Evolutionary conservation across 2,329 filamentous ascomycete genomes (phyloP).

Genomic region (Coniochaeta pulveracea): DNA sequence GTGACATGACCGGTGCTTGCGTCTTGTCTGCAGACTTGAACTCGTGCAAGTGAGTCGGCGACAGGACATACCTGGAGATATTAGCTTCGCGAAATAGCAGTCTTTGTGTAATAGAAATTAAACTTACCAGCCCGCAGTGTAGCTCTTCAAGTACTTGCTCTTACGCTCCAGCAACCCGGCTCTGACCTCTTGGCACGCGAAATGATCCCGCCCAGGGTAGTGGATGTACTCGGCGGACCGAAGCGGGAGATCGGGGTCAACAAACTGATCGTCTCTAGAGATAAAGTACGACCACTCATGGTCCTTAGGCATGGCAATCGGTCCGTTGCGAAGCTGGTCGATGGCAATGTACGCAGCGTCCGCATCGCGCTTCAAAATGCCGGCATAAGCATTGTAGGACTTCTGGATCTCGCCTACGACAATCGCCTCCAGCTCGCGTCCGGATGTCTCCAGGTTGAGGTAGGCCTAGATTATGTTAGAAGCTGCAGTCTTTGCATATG

Average conservation of each 20-base stretch:
- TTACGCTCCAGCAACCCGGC: conserved; percentile 91
- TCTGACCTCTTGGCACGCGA: conserved; percentile 70
- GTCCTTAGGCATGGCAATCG: conserved; percentile 88
- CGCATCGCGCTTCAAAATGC: conserved; percentile 82
- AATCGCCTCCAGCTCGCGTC: conserved; percentile 89
- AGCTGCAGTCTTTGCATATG: background rate
- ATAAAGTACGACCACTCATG: conserved; percentile 84
- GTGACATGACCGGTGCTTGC: conserved; percentile 88
- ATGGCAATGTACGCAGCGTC: conserved; percentile 69
- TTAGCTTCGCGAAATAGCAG: conserved; percentile 12
- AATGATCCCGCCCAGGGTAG: conserved; percentile 83
- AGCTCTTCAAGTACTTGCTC: conserved; percentile 97
- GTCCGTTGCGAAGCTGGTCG: conserved; percentile 72
- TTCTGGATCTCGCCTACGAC: conserved; percentile 97
- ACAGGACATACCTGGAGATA: conserved; percentile 71
- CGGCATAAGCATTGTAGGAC: conserved; percentile 87
- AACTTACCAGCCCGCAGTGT: conserved; percentile 82
- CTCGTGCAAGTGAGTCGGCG: conserved; percentile 93
- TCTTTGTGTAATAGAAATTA: background rate
- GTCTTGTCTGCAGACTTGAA: conserved; percentile 97
- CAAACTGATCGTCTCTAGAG: conserved; percentile 69
- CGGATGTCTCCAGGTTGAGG: conserved; percentile 86
- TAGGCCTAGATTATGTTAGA: conserved; percentile 53
- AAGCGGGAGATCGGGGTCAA: conserved; percentile 72
- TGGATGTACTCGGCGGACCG: conserved; percentile 72